Percentiles rank a stretch among this genome's conserved stretches.
Evolutionary conservation across 164 flowering plant genomes (phyloP).

Genomic region (Kalanchoe fedtschenkoi): DNA sequence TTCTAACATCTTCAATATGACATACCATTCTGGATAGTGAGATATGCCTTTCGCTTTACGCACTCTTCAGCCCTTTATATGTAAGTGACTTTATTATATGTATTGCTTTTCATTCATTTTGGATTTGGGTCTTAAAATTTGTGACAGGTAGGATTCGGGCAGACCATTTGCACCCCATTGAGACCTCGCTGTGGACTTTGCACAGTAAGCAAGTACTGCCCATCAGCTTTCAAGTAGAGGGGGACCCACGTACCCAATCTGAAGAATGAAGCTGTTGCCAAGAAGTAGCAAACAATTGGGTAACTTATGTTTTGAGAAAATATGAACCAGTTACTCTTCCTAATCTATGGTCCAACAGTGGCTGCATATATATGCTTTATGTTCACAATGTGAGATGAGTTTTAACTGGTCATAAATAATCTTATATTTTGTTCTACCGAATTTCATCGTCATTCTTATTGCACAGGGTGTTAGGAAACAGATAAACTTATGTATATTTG

Average conservation of each 20-base stretch:
- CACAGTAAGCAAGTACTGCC: slow-evolving; percentile 52
- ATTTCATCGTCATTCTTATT: background rate
- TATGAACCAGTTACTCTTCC: background rate
- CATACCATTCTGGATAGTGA: no score
- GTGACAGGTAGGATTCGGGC: slow-evolving; percentile 92
- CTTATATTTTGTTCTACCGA: background rate
- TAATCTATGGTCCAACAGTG: background rate
- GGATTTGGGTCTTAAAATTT: slow-evolving; percentile 2
- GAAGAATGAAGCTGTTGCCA: slow-evolving; percentile 20
- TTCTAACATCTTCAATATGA: background rate
- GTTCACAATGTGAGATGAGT: background rate
- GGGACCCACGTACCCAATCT: slow-evolving; percentile 38
- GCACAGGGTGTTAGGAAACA: background rate
- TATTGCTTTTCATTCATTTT: background rate
- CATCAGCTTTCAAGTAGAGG: slow-evolving; percentile 78
- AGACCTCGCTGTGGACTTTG: slow-evolving; percentile 78
- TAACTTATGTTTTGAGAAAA: background rate
- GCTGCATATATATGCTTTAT: background rate
- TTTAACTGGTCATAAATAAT: background rate
- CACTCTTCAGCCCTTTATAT: background rate
- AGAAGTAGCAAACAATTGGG: slow-evolving; percentile 10
- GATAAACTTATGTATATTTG: no score
- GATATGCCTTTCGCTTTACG: no score
- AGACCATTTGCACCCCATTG: slow-evolving; percentile 81
- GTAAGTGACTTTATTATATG: background rate